Evolutionary conservation across 2,329 filamentous ascomycete species (phyloP), one percentile per base, ranked within the genome.

Genomic region (Verticillium nonalfalfae): DNA sequence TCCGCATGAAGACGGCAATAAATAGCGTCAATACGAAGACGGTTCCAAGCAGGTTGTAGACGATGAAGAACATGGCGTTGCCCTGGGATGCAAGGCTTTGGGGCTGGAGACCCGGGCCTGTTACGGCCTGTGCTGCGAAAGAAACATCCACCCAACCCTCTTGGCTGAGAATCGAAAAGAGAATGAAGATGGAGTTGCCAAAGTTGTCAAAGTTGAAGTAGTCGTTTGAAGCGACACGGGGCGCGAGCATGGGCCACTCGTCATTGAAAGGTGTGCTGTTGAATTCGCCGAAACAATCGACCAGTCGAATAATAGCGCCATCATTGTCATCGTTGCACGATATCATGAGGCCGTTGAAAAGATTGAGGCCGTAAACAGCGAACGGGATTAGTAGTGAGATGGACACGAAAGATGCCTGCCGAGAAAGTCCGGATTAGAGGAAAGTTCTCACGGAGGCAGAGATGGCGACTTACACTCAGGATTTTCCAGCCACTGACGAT

Each of bases 1-100:
- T 99, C 64, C 95, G 91, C 95, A 99, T 99, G 74, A 99, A 99
- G 64, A 99, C 95, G 61, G 95, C 98, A 57, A 99, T 96, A 74
- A 99, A 99, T 71, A 99, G 80, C 1, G 95, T 99, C 71, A 99
- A 82, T 64, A 99, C 90, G 76, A 99, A 99, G 66, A 99, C 94
- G 0, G 95, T 95, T 36, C 93, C 93, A 68, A 99, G 83, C 72
- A 99, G 85, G 76, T 99, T 99, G 86, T 98, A 99, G 4, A 94
- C 82, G 61, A 99, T 86, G 72, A 99, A 97, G 80, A 97, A 99
- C 39, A 98, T 74, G 0, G 91, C 93, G 66, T 99, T 98, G 50
- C 90, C 93, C 69, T 93, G 86, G 1, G 90, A 85, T 1, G 85
- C 81, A 64, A 88, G 87, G 36, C 84, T 76, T 59, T 85, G 71